Conservation (phyloP, 495 filamentous ascomycete genomes). For the Amorphotheca resinae region DNA sequence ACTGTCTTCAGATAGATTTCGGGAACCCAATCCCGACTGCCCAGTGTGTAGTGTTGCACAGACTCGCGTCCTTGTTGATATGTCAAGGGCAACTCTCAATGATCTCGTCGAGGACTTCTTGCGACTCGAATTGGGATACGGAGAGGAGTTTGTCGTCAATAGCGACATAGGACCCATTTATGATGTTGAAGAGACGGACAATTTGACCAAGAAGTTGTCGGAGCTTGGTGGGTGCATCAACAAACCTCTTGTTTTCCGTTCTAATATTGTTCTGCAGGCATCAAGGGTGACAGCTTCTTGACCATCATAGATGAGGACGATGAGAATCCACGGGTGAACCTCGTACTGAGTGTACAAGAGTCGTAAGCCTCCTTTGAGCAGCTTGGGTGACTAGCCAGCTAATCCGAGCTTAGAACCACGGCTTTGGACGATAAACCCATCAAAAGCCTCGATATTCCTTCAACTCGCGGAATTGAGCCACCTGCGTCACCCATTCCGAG, state of each 20-base stretch:
- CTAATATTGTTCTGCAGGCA: conserved; percentile 23
- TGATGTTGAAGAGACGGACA: conserved; percentile 79
- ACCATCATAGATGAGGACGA: conserved; percentile 80
- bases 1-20: conserved; percentile 56
- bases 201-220: conserved; percentile 61
- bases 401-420: conserved; percentile 1
- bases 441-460: conserved; percentile 9
- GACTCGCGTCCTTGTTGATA: conserved; percentile 51
- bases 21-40: conserved; percentile 68
- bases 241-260: neutral
- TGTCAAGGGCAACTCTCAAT: conserved; percentile 62
- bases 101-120: conserved; percentile 71
- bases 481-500: conserved; percentile 30
- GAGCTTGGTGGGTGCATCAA: conserved; percentile 46
- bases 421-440: conserved; percentile 14
- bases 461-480: conserved; percentile 1
- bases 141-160: conserved; percentile 67
- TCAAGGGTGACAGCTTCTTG: conserved; percentile 59
- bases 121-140: conserved; percentile 58
- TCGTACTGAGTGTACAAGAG: conserved; percentile 54
- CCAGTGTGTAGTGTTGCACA: conserved; percentile 68
- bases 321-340: conserved; percentile 66
- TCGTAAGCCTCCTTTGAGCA: conserved; percentile 23
- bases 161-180: conserved; percentile 66
- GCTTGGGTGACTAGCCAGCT: neutral